Base-by-base conservation (phyloP, 768 basidiomycete genomes). In the Paxillus involutus region DNA sequence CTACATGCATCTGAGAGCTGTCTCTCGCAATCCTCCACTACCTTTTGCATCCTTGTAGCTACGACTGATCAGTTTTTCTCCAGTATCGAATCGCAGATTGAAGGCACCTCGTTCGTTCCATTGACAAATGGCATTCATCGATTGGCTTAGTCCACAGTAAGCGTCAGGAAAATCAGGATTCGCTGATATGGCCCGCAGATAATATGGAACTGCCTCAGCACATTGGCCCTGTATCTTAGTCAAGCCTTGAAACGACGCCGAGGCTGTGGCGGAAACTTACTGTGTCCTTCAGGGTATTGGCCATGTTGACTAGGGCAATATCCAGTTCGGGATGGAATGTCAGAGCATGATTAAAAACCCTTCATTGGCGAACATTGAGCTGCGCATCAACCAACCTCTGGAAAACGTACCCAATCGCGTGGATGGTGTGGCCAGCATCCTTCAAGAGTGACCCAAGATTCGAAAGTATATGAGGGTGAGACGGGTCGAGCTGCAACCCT, bases 361-460 rank as follows among this genome's bases (percentile, higher is more conserved):
- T 77, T 52, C 7, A 40, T 19, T 35, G 33, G 21, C 21, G 12
- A 30, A 35, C 16, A 30, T 46, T 58, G 36, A 62, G 49, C 33
- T 30, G 11, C 45, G 45, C n/a, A n/a, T 32, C 36, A 24, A 42
- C 9, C 30, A 41, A 26, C 17, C 36, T 29, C 36, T 12, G 14
- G 32, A 50, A 16, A 33, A 58, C 74, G 51, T 44, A 79, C 77
- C 66, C 63, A 42, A 81, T 73, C 3, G 80, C 80, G 45, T 74
- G 66, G 0, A 65, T 65, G 9, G 69, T 63, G 21, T 75, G 66
- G 6, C 80, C 80, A 32, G 74, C 71, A 55, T 81, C 80, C 57
- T 81, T 81, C 51, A 79, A 60, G 13, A 81, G 71, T 9, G 78
- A 79, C 5, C 80, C 80, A 24, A 78, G 65, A 56, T 81, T 81